Evolutionary conservation across 345 rosid species (phyloP).

Genomic region (Trapa bicornis): DNA sequence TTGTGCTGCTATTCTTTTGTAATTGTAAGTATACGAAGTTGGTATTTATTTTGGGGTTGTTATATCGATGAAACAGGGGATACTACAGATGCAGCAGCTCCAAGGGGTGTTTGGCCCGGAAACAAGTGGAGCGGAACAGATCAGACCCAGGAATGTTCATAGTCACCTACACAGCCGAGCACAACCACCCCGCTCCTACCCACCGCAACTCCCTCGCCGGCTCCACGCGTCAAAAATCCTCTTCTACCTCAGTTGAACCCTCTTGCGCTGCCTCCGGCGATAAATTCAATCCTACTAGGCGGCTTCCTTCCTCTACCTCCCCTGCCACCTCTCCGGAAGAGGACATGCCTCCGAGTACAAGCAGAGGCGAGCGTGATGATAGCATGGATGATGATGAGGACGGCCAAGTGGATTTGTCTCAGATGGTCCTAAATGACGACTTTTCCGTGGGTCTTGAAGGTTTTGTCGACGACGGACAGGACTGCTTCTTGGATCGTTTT

Average conservation of each 20-base stretch:
- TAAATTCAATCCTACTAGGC: conserved; percentile 4
- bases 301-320: conserved; percentile 26
- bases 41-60: too few relatives aligned
- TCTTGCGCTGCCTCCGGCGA: conserved; percentile 12
- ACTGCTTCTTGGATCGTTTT: conserved; percentile 33
- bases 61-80: conserved; percentile 35
- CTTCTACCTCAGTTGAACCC: conserved; percentile 12
- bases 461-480: conserved; percentile 26
- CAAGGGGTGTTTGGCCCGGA: conserved; percentile 89
- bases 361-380: conserved; percentile 35
- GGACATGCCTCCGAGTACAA: conserved; percentile 24
- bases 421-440: conserved; percentile 55
- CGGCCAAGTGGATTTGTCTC: conserved; percentile 45
- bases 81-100: conserved; percentile 94
- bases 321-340: conserved; percentile 52
- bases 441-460: conserved; percentile 69
- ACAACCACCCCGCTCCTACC: conserved; percentile 84
- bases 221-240: conserved; percentile 69
- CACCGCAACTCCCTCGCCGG: conserved; percentile 96
- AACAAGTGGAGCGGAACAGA: conserved; percentile 97
- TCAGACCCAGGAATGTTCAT: conserved; percentile 84
- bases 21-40: too few relatives aligned
- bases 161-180: conserved; percentile 92
- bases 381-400: conserved; percentile 33
- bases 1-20: neutral